These are phyloP conservation scores for Saccharomycopsis hybrid DNA, from an alignment of 1,139 yeast species.

Conservation along the genomic window DNA sequence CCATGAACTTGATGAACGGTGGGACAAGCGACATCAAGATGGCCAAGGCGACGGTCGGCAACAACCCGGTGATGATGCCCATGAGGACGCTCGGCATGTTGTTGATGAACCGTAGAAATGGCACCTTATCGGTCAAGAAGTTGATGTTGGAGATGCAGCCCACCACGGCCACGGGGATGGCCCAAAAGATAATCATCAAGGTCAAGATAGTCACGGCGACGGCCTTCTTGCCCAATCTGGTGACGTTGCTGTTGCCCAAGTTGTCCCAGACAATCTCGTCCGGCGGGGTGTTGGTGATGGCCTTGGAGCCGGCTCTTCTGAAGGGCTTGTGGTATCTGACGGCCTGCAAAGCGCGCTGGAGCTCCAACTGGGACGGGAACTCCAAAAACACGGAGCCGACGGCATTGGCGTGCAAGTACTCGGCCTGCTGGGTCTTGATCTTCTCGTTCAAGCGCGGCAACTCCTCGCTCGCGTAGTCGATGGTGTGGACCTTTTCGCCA, in stretches of 20 bases:
- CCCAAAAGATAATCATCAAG: slow-evolving; percentile 76
- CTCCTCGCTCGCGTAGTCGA: slow-evolving; percentile 60
- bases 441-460: slow-evolving; percentile 63
- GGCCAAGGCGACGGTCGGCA: slow-evolving; percentile 79
- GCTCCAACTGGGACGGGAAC: slow-evolving; percentile 79
- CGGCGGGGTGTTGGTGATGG: slow-evolving; percentile 39
- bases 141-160: slow-evolving; percentile 87
- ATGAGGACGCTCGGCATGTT: slow-evolving; percentile 58
- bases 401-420: slow-evolving; percentile 40
- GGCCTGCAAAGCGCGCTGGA: slow-evolving; percentile 85
- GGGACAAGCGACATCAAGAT: slow-evolving; percentile 79
- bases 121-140: slow-evolving; percentile 59
- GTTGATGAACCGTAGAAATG: slow-evolving; percentile 63
- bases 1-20: slow-evolving; percentile 59
- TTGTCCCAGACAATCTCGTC: slow-evolving; percentile 83
- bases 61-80: slow-evolving; percentile 81
- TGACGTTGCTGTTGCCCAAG: slow-evolving; percentile 81
- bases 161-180: slow-evolving; percentile 92
- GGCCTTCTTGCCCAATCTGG: slow-evolving; percentile 52
- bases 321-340: slow-evolving; percentile 45
- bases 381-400: slow-evolving; percentile 74
- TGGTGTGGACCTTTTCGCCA: slow-evolving; percentile 83
- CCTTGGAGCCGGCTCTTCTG: slow-evolving; percentile 15
- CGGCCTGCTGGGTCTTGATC: slow-evolving; percentile 54
- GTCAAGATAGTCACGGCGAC: slow-evolving; percentile 55